Percentiles rank a stretch among this genome's conserved stretches.
Evolutionary conservation across 208 protist species (phyloP).

Genomic region (Trypanosoma avium): DNA sequence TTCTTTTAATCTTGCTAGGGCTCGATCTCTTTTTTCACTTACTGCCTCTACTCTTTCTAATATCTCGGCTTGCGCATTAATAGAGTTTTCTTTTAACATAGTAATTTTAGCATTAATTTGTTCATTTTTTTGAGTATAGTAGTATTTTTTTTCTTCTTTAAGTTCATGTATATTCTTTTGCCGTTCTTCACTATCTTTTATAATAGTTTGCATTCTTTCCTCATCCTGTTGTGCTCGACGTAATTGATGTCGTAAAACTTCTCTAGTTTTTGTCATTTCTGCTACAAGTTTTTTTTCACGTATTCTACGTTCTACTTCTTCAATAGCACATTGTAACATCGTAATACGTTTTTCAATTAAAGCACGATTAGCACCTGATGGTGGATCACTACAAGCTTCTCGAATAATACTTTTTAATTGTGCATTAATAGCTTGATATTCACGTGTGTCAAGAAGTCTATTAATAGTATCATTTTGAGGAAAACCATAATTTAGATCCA

Average conservation of each 20-base stretch:
- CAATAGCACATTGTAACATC: conserved; percentile 56
- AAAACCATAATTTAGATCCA: too few relatives aligned
- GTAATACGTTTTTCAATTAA: conserved; percentile 62
- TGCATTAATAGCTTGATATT: conserved; percentile 47
- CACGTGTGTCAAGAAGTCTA: conserved; percentile 5
- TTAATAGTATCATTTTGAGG: background rate
- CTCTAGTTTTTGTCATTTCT: conserved; percentile 33
- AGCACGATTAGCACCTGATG: conserved; percentile 36
- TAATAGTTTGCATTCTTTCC: conserved; percentile 30
- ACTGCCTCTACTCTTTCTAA: conserved; percentile 43
- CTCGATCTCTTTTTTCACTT: conserved; percentile 41
- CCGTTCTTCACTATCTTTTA: conserved; percentile 50
- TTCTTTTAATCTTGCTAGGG: conserved; percentile 40
- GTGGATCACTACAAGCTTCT: conserved; percentile 54
- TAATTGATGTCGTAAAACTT: conserved; percentile 33
- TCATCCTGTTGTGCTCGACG: conserved; percentile 41
- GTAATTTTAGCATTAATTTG: conserved; percentile 38
- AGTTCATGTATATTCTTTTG: conserved; percentile 42
- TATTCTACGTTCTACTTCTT: conserved; percentile 44
- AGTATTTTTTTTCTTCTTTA: conserved; percentile 42
- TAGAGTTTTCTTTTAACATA: conserved; percentile 39
- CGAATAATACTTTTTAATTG: conserved; percentile 66
- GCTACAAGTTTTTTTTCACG: conserved; percentile 37
- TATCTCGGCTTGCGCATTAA: conserved; percentile 37
- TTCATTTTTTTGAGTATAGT: conserved; percentile 57